Evolutionary conservation across 23 red algal genomes (phyloP), one percentile per base, ranked within the genome.

Genomic region (Gracilariopsis chorda): DNA sequence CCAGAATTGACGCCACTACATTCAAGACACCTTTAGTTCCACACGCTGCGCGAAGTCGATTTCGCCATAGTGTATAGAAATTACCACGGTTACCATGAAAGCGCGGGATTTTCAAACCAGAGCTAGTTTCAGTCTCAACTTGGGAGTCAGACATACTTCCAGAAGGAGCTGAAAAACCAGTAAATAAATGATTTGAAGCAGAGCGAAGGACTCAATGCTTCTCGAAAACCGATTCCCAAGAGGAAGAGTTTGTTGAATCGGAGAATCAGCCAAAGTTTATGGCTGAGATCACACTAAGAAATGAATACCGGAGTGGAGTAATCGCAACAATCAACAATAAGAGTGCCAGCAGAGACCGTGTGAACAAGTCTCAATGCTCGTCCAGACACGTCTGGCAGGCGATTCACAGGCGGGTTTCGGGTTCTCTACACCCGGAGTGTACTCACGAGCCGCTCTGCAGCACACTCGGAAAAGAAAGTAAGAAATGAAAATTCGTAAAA

Each of bases 1-100:
- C 59, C 8, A 33, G 9, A 64, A 14, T 33, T 3, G 59, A 34
- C 43, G 53, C 46, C 11, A 82, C 52, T 13, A 82, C 48, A 40
- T 57, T 82, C 53, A 44, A 82, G 21, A 59, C 49, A 55, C 77
- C 77, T 51, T 59, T 82, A 9, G 58, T 40, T 8, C 77, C 10
- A 82, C 77, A 61, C 12, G 77, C 77, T 4, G 77, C 77, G 30
- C 77, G 48, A 82, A 82, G 52, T 17, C 77, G 77, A 44, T 48
- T 11, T 3, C 77, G 48, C 77, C 77, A 82, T 14, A 82, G 63
- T 13, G 16, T 25, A 52, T 61, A 39, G 46, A 33, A 44, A 3
- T 82, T 48, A 41, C 52, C 77, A 4, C 77, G 77, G 13, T 56
- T 59, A 11, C 77, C 77, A 60, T 82, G 77, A 59, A 82, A 82